Conservation (phyloP, 345 rosid genomes). For the Eucalyptus cladocalyx region DNA sequence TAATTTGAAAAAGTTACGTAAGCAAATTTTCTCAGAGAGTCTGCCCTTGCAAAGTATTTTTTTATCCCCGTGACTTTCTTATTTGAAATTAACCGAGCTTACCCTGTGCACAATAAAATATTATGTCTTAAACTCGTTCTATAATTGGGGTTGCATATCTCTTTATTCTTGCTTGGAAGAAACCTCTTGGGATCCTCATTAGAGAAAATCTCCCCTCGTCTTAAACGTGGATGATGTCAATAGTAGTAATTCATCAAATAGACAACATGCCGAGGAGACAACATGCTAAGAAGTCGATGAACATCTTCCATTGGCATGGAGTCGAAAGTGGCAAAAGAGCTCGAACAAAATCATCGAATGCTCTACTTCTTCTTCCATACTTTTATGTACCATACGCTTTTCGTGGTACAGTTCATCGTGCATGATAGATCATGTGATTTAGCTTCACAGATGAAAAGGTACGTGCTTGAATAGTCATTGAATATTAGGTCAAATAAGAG, state of each 20-base stretch:
- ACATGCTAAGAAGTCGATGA: neutral
- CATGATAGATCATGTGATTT: neutral
- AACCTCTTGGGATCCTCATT: neutral
- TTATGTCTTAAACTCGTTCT: neutral
- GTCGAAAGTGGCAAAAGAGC: neutral
- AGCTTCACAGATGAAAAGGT: neutral
- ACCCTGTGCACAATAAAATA: neutral
- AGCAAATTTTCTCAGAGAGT: neutral
- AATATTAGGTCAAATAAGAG: neutral
- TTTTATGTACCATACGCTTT: neutral
- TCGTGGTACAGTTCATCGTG: neutral
- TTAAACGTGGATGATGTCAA: neutral
- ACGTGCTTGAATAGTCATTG: neutral
- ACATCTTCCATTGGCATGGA: neutral
- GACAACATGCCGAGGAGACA: neutral
- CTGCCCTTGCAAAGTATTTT: neutral
- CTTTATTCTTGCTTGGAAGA: neutral
- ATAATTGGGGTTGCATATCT: neutral
- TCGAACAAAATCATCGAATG: neutral
- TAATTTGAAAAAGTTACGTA: neutral
- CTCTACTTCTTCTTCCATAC: neutral
- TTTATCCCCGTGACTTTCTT: neutral
- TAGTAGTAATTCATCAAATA: neutral
- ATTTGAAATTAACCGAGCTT: neutral
- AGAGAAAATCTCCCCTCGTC: neutral